phyloP scores from a whole-genome alignment of 2,329 filamentous ascomycete genomes.

The Beauveria asiatica region DNA sequence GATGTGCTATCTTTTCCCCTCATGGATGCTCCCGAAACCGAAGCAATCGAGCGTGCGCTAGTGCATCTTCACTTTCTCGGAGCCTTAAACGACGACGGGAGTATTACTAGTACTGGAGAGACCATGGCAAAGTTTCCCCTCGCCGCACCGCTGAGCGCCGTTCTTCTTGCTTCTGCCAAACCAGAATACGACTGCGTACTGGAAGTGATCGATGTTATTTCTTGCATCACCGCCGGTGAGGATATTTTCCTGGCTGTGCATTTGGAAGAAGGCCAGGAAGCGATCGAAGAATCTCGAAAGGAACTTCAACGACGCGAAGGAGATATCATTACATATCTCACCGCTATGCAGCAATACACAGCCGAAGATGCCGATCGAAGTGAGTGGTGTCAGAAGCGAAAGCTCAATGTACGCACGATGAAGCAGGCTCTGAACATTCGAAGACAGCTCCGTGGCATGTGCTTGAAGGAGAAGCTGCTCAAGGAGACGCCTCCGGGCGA shows the following conservation, averaged over 20 bases:
- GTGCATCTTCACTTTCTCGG: conserved; percentile 71
- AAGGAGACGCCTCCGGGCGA: conserved; percentile 37
- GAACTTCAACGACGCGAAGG: conserved; percentile 54
- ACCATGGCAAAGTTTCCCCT: conserved; percentile 80
- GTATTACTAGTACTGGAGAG: conserved; percentile 63
- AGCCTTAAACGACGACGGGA: conserved; percentile 62
- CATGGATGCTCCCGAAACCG: conserved; percentile 69
- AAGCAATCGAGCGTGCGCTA: conserved; percentile 73
- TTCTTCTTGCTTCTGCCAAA: conserved; percentile 69
- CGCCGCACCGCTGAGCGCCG: conserved; percentile 69
- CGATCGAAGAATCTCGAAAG: conserved; percentile 43
- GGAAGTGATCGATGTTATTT: conserved; percentile 78
- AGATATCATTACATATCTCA: conserved; percentile 57
- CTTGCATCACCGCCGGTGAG: conserved; percentile 54
- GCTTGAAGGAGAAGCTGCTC: conserved; percentile 43
- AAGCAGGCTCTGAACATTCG: conserved; percentile 54
- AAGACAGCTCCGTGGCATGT: conserved; percentile 50
- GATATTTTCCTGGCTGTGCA: conserved; percentile 54
- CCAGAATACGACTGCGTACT: conserved; percentile 64
- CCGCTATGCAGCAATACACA: conserved; percentile 53
- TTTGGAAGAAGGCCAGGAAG: conserved; percentile 47
- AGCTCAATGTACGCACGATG: conserved; percentile 53
- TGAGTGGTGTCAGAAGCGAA: conserved; percentile 50
- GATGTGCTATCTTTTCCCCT: conserved; percentile 78
- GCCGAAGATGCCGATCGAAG: conserved; percentile 46